Conservation (phyloP, 1,284 basidiomycete species). For the Coriolopsis trogii region DNA sequence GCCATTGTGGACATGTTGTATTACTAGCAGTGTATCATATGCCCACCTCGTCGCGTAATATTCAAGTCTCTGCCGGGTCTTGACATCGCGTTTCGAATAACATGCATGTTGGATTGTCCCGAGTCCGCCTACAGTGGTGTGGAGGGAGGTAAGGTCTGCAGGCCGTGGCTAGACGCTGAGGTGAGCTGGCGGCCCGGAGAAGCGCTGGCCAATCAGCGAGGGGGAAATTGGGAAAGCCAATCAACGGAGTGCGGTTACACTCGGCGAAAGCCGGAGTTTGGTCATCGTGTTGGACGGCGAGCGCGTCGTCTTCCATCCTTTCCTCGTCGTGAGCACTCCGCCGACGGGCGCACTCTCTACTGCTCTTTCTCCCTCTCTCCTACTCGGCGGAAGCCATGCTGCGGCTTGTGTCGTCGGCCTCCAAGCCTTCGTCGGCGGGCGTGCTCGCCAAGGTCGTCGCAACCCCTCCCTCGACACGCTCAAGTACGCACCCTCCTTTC, state of each 20-base stretch:
- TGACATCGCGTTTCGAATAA: too few species aligned
- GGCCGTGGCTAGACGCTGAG: too few species aligned
- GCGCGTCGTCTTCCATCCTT: constrained; percentile 23
- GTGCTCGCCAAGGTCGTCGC: constrained; percentile 64
- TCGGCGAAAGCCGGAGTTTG: constrained; percentile 32
- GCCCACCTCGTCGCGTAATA: neutral
- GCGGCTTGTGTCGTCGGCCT: constrained; percentile 59
- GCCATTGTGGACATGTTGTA: constrained; percentile 23
- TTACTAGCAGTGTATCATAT: constrained; percentile 26
- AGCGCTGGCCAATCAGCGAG: constrained; percentile 2
- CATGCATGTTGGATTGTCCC: too few species aligned
- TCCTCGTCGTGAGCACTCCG: constrained; percentile 29
- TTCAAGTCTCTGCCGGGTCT: too few species aligned
- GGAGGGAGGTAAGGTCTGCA: too few species aligned
- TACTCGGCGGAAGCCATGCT: constrained; percentile 48
- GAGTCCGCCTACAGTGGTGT: too few species aligned
- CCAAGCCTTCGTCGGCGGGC: constrained; percentile 62
- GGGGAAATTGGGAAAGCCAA: constrained; percentile 13
- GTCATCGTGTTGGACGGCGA: constrained; percentile 29
- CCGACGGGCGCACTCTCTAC: constrained; percentile 31
- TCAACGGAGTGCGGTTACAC: constrained; percentile 17
- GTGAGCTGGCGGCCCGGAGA: too few species aligned
- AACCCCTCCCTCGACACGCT: constrained; percentile 43
- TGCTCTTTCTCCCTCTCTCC: constrained; percentile 13
- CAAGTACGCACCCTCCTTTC: constrained; percentile 37